A percentile compares a stretch with the other conserved stretches of the same genome.
These are phyloP conservation scores for Gloeopeniophorella convolvens DNA, from an alignment of 768 basidiomycete genomes.

Conservation along the genomic window DNA sequence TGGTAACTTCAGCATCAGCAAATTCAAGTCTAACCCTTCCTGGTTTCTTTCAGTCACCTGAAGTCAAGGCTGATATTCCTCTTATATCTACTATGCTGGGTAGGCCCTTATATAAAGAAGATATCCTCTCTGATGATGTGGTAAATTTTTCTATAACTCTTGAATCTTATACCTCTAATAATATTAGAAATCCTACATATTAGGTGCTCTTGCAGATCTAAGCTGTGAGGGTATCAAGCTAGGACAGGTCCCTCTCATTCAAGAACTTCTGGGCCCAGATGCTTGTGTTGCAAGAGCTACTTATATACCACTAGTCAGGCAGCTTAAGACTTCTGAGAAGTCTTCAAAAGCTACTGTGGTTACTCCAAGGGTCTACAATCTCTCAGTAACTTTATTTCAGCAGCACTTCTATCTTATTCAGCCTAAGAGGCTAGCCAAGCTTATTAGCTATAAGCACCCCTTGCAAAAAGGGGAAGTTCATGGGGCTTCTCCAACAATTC, in stretches of 20 bases:
- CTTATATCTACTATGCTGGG: constrained; percentile 36
- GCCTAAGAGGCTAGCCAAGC: neutral
- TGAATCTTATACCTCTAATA: neutral
- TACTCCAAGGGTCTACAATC: constrained; percentile 1
- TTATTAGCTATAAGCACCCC: neutral
- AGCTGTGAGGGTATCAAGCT: constrained; percentile 29
- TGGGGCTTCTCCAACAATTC: constrained; percentile 28
- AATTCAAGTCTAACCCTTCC: constrained; percentile 7
- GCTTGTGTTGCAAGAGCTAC: neutral
- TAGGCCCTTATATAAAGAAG: constrained; percentile 35
- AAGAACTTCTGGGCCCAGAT: constrained; percentile 21
- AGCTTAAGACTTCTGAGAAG: no score
- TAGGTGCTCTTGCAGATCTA: constrained; percentile 35
- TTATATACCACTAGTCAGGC: no score
- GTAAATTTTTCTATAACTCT: constrained; percentile 30
- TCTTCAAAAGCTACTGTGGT: no score
- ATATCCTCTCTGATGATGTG: constrained; percentile 39
- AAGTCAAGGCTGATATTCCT: constrained; percentile 25
- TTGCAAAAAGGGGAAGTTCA: constrained; percentile 4
- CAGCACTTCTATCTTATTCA: neutral
- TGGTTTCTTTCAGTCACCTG: constrained; percentile 34
- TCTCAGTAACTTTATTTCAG: neutral
- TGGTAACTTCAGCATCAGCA: constrained; percentile 29
- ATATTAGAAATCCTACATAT: constrained; percentile 40
- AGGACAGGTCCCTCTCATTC: constrained; percentile 37